Evolutionary conservation across 352 stramenopile genomes (phyloP).

Genomic region (Phytophthora cactorum): DNA sequence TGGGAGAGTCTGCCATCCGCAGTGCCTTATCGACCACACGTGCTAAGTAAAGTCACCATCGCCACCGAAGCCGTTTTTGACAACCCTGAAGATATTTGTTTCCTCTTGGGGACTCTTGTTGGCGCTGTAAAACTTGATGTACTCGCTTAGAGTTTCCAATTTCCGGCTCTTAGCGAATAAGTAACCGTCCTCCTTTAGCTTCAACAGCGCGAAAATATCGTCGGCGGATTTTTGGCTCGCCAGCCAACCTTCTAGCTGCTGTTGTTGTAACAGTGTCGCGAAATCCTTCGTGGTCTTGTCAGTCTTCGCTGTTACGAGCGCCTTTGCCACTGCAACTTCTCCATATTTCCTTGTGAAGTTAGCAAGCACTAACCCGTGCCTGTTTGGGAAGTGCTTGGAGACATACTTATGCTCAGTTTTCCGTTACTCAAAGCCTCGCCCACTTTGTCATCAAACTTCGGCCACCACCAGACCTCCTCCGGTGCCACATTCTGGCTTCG

Average conservation of each 20-base stretch:
- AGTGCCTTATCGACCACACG: background rate
- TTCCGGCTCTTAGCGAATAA: background rate
- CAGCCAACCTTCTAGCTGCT: background rate
- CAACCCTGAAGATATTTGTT: background rate
- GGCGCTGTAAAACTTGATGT: background rate
- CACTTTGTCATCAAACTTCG: background rate
- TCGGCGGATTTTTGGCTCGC: background rate
- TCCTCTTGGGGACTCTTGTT: background rate
- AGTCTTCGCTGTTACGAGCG: background rate
- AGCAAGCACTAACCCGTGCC: background rate
- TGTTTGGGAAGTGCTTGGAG: background rate
- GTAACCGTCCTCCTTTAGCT: background rate
- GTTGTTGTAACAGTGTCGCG: background rate
- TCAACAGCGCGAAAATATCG: slow-evolving; percentile 4
- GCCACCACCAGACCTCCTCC: background rate
- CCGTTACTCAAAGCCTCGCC: background rate
- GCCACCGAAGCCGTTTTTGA: background rate
- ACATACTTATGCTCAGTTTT: background rate
- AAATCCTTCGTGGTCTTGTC: background rate
- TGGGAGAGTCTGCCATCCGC: no score
- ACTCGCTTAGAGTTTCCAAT: background rate
- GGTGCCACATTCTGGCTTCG: background rate
- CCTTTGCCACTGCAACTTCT: background rate
- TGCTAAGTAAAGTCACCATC: slow-evolving; percentile 6
- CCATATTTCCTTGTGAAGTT: background rate